A percentile compares a stretch with the other conserved stretches of the same genome.
These are phyloP conservation scores for Guyanaporus albipodus DNA, from an alignment of 768 basidiomycete genomes.

Conservation along the genomic window DNA sequence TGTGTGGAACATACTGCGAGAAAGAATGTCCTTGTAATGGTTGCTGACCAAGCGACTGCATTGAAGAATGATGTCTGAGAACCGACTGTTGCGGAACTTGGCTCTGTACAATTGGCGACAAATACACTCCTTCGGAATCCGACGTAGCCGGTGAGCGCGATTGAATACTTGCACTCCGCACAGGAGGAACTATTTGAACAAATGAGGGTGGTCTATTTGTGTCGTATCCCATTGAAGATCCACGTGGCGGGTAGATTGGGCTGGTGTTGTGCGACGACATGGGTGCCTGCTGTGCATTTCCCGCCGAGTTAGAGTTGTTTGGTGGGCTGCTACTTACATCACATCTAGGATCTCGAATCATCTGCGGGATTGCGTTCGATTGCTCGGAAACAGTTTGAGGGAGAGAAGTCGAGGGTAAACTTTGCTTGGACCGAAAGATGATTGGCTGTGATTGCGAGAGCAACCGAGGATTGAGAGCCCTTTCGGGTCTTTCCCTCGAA, in stretches of 20 bases:
- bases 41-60: constrained; percentile 30
- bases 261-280: constrained; percentile 19
- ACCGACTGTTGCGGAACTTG: constrained; percentile 5
- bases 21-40: constrained; percentile 19
- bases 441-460: constrained; percentile 2
- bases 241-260: constrained; percentile 18
- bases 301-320: constrained; percentile 4
- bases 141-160: constrained; percentile 21
- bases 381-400: constrained; percentile 6
- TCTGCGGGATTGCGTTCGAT: constrained; percentile 1
- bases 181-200: constrained; percentile 34
- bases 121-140: constrained; percentile 16
- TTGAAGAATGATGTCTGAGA: constrained; percentile 21
- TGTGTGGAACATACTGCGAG: constrained; percentile 11
- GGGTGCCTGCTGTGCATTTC: constrained; percentile 16
- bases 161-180: constrained; percentile 36
- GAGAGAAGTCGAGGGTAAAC: constrained; percentile 1
- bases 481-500: constrained; percentile 18
- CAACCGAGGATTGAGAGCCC: constrained; percentile 19
- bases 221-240: constrained; percentile 20
- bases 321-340: constrained; percentile 3
- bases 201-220: constrained; percentile 28
- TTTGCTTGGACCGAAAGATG: neutral
- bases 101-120: constrained; percentile 14
- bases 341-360: constrained; percentile 1